Evolutionary conservation across 2,329 filamentous ascomycete genomes (phyloP).

Genomic region (Colletotrichum abscissum): DNA sequence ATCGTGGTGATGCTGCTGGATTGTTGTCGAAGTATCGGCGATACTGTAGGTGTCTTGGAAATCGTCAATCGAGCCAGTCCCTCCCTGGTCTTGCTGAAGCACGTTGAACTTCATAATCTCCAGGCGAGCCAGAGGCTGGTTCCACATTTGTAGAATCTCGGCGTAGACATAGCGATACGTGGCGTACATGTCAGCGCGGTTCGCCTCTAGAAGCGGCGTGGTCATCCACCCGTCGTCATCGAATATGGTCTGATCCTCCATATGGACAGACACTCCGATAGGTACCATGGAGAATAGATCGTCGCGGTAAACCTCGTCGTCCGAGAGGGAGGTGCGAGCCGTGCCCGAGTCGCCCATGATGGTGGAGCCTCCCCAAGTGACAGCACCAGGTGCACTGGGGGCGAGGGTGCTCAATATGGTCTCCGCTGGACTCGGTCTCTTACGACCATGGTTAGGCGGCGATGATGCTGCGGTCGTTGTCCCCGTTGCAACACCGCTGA

Average conservation of each 20-base stretch:
- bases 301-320: constrained; percentile 62
- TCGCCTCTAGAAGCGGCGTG: constrained; percentile 66
- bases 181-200: constrained; percentile 61
- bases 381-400: constrained; percentile 54
- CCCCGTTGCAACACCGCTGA: constrained; percentile 44
- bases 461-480: constrained; percentile 52
- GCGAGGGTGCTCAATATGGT: constrained; percentile 67
- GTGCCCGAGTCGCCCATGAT: constrained; percentile 57
- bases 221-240: constrained; percentile 76
- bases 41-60: constrained; percentile 51
- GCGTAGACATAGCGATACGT: constrained; percentile 74
- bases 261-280: constrained; percentile 61
- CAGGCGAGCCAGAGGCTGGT: constrained; percentile 69
- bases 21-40: constrained; percentile 45
- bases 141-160: constrained; percentile 77
- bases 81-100: constrained; percentile 59
- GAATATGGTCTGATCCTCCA: constrained; percentile 73
- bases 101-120: constrained; percentile 78
- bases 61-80: constrained; percentile 41
- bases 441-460: constrained; percentile 56
- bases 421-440: constrained; percentile 72
- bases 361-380: constrained; percentile 62
- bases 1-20: constrained; percentile 41
- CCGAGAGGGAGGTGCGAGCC: constrained; percentile 63
- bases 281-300: constrained; percentile 60